Percentiles rank a stretch among this genome's conserved stretches.
These are phyloP conservation scores for Begonia masoniana DNA, from an alignment of 306 rosid species.

Conservation along the genomic window DNA sequence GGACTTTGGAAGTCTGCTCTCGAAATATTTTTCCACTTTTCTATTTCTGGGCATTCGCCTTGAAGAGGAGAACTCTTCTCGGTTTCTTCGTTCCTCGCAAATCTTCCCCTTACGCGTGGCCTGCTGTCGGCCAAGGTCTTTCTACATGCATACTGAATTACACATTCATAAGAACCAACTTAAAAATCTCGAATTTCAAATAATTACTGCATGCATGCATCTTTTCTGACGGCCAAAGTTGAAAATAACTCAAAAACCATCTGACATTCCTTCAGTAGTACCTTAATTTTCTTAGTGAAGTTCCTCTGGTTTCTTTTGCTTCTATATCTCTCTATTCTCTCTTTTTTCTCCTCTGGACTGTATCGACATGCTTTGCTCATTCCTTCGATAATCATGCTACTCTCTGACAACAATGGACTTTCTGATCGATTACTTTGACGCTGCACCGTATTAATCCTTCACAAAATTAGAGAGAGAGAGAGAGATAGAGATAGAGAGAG, in stretches of 20 bases:
- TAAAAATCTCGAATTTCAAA: too few species aligned
- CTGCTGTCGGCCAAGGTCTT: slow-evolving; percentile 85
- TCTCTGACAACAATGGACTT: slow-evolving; percentile 61
- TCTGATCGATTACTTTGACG: slow-evolving; percentile 20
- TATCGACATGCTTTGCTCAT: slow-evolving; percentile 72
- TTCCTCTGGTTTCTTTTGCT: slow-evolving; percentile 76
- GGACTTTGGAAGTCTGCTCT: too few species aligned
- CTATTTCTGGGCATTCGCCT: too few species aligned
- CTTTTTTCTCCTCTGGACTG: slow-evolving; percentile 80
- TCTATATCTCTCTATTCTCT: slow-evolving; percentile 73
- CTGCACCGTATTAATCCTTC: background rate
- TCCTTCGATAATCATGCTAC: slow-evolving; percentile 71
- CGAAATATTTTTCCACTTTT: too few species aligned
- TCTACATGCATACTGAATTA: slow-evolving; percentile 71
- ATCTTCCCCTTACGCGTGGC: slow-evolving; percentile 83
- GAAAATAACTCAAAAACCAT: too few species aligned
- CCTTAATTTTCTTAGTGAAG: slow-evolving; percentile 96
- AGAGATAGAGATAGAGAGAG: too few species aligned
- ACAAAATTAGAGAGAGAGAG: too few species aligned
- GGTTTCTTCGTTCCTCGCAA: slow-evolving; percentile 60
- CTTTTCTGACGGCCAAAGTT: too few species aligned
- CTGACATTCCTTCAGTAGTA: background rate
- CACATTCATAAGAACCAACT: background rate
- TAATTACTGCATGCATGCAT: too few species aligned
- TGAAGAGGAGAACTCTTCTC: slow-evolving; percentile 31